These are phyloP conservation scores for Plantago elongata DNA, from an alignment of 257 asterid species.

Conservation along the genomic window DNA sequence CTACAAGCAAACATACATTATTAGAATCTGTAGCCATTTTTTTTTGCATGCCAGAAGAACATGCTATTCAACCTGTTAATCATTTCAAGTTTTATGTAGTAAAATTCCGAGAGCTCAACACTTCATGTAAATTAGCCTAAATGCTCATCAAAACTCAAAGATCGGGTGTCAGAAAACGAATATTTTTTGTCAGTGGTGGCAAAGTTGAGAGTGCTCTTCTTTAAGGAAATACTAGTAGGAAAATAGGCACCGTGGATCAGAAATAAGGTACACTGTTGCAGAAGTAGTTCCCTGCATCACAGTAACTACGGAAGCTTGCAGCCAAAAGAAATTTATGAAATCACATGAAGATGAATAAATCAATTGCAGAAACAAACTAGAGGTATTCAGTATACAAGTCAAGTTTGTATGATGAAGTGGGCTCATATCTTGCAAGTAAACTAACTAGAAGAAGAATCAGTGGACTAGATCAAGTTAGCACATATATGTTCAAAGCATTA, in stretches of 20 bases:
- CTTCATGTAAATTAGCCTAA: background rate
- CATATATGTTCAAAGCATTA: background rate
- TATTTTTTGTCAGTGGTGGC: too few species aligned
- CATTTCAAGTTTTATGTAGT: slow-evolving; percentile 2
- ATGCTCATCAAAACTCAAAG: slow-evolving; percentile 3
- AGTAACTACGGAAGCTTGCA: slow-evolving; percentile 3
- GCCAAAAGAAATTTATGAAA: slow-evolving; percentile 5
- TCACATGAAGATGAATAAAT: background rate
- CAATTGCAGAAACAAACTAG: background rate
- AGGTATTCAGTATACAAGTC: too few species aligned
- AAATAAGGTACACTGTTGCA: background rate
- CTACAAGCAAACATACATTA: slow-evolving; percentile 34
- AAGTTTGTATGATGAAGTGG: too few species aligned
- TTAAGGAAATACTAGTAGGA: background rate
- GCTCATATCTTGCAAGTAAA: too few species aligned
- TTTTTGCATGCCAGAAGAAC: slow-evolving; percentile 10
- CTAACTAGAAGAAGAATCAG: too few species aligned
- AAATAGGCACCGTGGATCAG: background rate
- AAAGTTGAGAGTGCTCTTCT: too few species aligned
- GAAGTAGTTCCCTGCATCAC: background rate
- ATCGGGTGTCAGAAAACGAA: too few species aligned
- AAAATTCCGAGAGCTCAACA: too few species aligned
- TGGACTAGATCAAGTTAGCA: background rate
- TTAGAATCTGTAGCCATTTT: background rate
- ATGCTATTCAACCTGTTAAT: slow-evolving; percentile 4